Evolutionary conservation across 2,329 filamentous ascomycete genomes (phyloP), one percentile per base, ranked within the genome.

Genomic region (Paracamarosporium sp.): DNA sequence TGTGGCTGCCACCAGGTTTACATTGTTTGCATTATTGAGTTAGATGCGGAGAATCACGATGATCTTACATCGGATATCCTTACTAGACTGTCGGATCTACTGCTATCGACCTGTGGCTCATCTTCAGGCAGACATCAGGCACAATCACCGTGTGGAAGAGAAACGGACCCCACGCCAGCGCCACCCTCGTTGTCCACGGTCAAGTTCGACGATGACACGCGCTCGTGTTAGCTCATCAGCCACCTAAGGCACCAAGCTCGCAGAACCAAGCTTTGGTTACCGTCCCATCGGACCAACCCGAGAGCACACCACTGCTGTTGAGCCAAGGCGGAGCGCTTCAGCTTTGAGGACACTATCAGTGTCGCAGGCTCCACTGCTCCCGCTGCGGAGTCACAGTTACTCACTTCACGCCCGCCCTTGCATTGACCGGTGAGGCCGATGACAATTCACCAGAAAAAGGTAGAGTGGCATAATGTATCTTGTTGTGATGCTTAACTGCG

Each of bases 181-280:
- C 28, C 53, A 53, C 59, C 62, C 55, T 62, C 62, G 50, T 62
- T 56, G 31, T 62, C 59, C 11, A 22, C 36, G 28, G n/a, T 31
- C 27, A 27, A 20, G 24, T n/a, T 51, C 35, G 31, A 41, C 24
- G 22, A 38, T 43, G 27, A 53, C 44, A 54, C 47, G 56, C 36
- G 48, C 28, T 43, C 41, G 24, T 36, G 13, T 50, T 25, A 17
- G 33, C 54, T 41, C 51, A 55, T 45, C 54, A 64, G 56, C 56
- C 59, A 61, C 54, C 52, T 27, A 55, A 50, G 54, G 50, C 44
- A 56, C 30, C 57, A 53, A 46, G 45, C 51, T 31, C 41, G 44
- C 36, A 33, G 41, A 56, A 51, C 51, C 54, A 61, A 61, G 56
- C 59, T 57, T 57, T 56, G 33, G 31, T 17, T 43, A 44, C 53